Evolutionary conservation across 1,284 basidiomycete genomes (phyloP).

Genomic region (Rhodotorula mucilaginosa): DNA sequence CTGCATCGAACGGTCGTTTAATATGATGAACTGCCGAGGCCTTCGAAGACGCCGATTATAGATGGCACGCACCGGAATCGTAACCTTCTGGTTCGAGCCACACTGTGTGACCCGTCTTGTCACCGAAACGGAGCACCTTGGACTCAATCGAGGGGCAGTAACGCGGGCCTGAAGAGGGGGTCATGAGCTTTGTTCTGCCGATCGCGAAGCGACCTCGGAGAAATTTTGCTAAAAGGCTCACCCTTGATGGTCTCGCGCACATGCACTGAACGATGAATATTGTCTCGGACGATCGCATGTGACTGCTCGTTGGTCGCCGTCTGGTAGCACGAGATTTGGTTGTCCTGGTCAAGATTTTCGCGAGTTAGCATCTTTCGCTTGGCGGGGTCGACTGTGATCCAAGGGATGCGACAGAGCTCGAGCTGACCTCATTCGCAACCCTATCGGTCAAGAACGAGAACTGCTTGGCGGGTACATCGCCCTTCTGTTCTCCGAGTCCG

Average conservation of each 20-base stretch:
- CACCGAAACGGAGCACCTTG: conserved; percentile 73
- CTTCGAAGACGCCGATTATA: neutral
- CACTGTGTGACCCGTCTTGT: conserved; percentile 69
- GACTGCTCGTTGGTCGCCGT: conserved; percentile 71
- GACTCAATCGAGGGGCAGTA: conserved; percentile 89
- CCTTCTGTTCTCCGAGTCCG: conserved; percentile 52
- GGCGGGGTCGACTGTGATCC: too few species aligned
- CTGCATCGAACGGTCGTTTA: conserved; percentile 47
- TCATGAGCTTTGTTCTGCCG: neutral
- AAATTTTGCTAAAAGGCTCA: conserved; percentile 39
- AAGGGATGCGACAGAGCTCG: neutral
- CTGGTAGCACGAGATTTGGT: conserved; percentile 70
- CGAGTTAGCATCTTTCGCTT: neutral
- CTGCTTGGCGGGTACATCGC: conserved; percentile 42
- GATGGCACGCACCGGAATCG: conserved; percentile 62
- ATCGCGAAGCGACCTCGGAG: neutral
- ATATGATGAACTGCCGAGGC: neutral
- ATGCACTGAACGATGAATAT: conserved; percentile 72
- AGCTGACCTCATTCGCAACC: conserved; percentile 53
- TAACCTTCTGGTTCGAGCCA: conserved; percentile 92
- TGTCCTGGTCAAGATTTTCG: conserved; percentile 53
- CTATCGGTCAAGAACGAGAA: conserved; percentile 48
- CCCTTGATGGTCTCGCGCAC: conserved; percentile 83
- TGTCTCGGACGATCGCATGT: conserved; percentile 68
- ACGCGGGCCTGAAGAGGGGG: conserved; percentile 64